Base-by-base conservation (phyloP, 1,284 basidiomycete genomes). In the Rhodotorula sp. region DNA sequence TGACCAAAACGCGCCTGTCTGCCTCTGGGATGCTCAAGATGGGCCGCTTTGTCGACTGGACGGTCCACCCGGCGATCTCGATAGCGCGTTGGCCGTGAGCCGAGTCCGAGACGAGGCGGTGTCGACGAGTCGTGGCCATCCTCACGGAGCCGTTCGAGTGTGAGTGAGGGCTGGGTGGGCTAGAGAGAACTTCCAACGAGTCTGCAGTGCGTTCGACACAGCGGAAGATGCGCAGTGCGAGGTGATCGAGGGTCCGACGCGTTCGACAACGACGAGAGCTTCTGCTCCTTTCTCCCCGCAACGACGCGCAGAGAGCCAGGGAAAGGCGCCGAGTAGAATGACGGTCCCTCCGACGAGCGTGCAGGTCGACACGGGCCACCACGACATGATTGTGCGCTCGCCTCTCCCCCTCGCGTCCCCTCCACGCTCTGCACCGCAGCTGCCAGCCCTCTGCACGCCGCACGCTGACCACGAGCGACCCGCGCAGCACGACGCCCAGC, bases 401-500 rank as follows among this genome's bases (percentile, higher is more conserved):
- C 52, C 10, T 50, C 41, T 55, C 64, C 12, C 44, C 45, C 45
- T 44, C 60, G 17, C 46, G 21, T 55, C 56, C 57, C 49, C 45
- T 52, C 53, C 41, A 25, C 25, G 10, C 34, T 56, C 34, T 4
- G 5, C 34, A 45, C 21, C 45, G 45, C 13, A 7, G 42, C 14
- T 17, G n/a, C 48, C 53, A 14, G 27, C 17, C 44, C 12, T 45
- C 17, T 34, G 44, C 25, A 9, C 57, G 57, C 63, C 42, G 34
- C 34, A 34, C 34, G 34, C 34, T 34, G 34, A 34, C 34, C 34
- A 34, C 34, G 34, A 34, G 34, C 34, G 34, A 34, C 34, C 14
- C 4, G 56, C 49, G 16, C 78, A 96, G 92, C 96, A 99, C 82
- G 96, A 99, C 81, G 95, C 96, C 41, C 96, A 98, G 81, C 85